phyloP scores from a whole-genome alignment of 2,329 filamentous ascomycete species.

The Talaromyces sp. region DNA sequence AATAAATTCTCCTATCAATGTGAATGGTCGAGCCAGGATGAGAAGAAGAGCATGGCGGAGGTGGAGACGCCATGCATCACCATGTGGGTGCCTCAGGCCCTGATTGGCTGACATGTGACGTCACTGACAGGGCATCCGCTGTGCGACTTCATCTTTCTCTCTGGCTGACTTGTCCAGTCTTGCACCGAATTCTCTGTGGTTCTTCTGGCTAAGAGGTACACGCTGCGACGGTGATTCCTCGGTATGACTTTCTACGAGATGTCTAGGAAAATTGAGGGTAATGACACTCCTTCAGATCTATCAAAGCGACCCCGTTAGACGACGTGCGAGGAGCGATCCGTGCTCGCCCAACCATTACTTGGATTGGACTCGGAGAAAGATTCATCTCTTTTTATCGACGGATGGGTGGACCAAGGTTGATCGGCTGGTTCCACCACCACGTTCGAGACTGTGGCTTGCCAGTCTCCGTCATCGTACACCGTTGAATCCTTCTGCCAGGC shows the following conservation, averaged over 20 bases:
- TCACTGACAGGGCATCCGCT: slow-evolving; percentile 1
- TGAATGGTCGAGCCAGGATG: background rate
- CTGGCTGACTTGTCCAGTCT: background rate
- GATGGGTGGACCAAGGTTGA: background rate
- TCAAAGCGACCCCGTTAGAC: background rate
- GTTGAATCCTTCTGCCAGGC: background rate
- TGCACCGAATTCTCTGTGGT: no score
- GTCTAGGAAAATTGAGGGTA: background rate
- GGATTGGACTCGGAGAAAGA: background rate
- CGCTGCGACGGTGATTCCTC: background rate
- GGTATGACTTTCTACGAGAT: background rate
- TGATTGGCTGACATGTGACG: slow-evolving; percentile 6
- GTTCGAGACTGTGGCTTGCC: background rate
- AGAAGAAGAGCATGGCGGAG: no score
- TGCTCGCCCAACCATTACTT: background rate
- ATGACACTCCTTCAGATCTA: background rate
- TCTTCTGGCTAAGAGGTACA: background rate
- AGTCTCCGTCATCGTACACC: background rate
- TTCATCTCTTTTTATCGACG: background rate
- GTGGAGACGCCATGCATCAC: background rate
- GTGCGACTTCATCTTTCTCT: background rate
- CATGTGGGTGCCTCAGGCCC: background rate
- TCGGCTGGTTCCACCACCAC: background rate
- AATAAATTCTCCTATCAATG: no score
- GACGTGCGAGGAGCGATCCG: background rate